A percentile compares a stretch with the other conserved stretches of the same genome.
phyloP scores from a whole-genome alignment of 176 grass and related monocot genomes.

The Hsuehochloa calcarea region DNA sequence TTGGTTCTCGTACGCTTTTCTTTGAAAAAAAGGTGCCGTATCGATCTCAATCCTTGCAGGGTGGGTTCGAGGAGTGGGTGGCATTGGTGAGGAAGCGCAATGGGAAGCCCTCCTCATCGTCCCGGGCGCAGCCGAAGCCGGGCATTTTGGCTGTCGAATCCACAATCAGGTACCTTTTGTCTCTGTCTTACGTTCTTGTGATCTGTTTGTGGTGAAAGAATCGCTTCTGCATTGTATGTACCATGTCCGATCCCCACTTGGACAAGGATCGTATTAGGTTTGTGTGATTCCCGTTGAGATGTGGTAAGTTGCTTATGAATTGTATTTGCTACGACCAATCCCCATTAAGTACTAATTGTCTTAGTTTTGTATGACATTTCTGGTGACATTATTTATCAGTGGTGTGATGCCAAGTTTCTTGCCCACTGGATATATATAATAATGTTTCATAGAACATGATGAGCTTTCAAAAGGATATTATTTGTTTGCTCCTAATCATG shows the following conservation, averaged over 20 bases:
- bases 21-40: background rate
- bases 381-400: background rate
- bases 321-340: background rate
- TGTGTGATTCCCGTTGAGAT: background rate
- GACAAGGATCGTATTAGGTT: background rate
- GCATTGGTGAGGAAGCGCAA: slow-evolving; percentile 51
- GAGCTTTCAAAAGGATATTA: background rate
- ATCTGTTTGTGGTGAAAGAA: background rate
- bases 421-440: background rate
- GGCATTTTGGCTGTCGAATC: slow-evolving; percentile 30
- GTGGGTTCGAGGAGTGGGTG: slow-evolving; percentile 65
- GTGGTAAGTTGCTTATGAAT: background rate
- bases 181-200: background rate
- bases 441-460: background rate
- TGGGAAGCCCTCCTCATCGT: slow-evolving; percentile 18
- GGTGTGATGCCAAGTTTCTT: background rate
- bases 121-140: background rate
- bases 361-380: background rate
- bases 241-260: background rate
- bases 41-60: slow-evolving; percentile 29
- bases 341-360: background rate
- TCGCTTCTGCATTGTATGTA: background rate
- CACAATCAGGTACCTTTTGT: slow-evolving; percentile 20
- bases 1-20: background rate
- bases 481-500: too few species aligned